A percentile compares a stretch with the other conserved stretches of the same genome.
phyloP scores from a whole-genome alignment of 257 asterid genomes.

The Oldenlandia corymbosa region DNA sequence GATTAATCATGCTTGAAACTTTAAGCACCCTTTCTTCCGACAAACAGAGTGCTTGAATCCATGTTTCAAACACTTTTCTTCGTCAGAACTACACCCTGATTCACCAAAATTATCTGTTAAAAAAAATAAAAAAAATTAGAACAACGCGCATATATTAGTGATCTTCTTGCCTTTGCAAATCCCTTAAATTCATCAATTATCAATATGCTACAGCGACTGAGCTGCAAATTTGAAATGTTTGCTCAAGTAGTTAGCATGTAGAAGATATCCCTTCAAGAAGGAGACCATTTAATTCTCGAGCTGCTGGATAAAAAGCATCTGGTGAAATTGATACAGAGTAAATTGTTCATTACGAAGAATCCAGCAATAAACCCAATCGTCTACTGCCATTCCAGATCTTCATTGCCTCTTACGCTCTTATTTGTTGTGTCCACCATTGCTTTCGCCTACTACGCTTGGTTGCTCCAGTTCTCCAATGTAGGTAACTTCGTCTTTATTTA shows the following conservation, averaged over 20 bases:
- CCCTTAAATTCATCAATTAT: too few species aligned
- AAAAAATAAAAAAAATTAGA: background rate
- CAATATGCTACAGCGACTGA: too few species aligned
- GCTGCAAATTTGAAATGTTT: background rate
- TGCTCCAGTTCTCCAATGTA: constrained; percentile 2
- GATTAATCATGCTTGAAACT: too few species aligned
- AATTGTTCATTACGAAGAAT: background rate
- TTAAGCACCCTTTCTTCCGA: too few species aligned
- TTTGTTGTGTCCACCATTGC: background rate
- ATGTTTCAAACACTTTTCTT: too few species aligned
- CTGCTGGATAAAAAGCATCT: constrained; percentile 1
- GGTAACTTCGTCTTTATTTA: too few species aligned
- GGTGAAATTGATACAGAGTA: too few species aligned
- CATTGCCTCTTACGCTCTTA: background rate
- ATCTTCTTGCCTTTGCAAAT: background rate
- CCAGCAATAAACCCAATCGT: background rate
- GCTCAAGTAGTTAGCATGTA: background rate
- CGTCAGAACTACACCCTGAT: background rate
- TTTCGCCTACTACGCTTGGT: background rate
- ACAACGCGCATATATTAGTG: too few species aligned
- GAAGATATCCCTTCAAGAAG: background rate
- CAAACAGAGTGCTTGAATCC: too few species aligned
- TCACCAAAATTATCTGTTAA: background rate
- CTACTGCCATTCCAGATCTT: background rate
- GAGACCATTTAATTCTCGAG: too few species aligned